Evolutionary conservation across 495 filamentous ascomycete genomes (phyloP), one percentile per base, ranked within the genome.

Genomic region (Penicillium crystallinum): DNA sequence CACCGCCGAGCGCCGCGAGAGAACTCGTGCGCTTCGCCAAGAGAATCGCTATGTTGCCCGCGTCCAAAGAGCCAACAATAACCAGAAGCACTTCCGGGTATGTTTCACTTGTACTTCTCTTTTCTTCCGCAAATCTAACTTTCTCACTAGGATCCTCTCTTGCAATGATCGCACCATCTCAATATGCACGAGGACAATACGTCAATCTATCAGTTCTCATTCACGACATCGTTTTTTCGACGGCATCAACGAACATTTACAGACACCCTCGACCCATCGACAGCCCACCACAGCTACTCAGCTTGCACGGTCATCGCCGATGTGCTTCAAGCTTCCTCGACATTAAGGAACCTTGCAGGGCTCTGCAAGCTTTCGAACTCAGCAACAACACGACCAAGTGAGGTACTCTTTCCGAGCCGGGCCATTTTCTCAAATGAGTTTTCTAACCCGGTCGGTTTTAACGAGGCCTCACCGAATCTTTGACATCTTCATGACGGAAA

Each of bases 21-120:
- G 78, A 36, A 84, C 80, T 66, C 74, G 78, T 44, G 81, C 83
- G 40, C 72, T 83, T 48, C 74, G 83, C 50, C 78, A 76, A 38
- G 72, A 81, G 63, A 75, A 75, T 46, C 72, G 80, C 49, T 81
- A 79, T 48, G 75, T 81, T 46, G 83, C 81, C 65, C 79, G 82
- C 23, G 73, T 85, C 54, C 78, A 91, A 55, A 80, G 77, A 70
- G 71, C 74, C 53, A 71, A 65, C 46, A 91, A 91, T 65, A 74
- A 66, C 66, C 88, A 91, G 65, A 89, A 90, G 67, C 87, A 91
- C 67, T 91, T 79, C 78, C 70, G 88, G 58, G 83, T 83, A 70
- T 71, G 79, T 66, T 43, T 50, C 7, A 25, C 4, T 0, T 23
- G 2, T 17, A 7, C 18, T 11, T 36, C 21, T 47, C 17, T 25